phyloP scores from a whole-genome alignment of 2,329 filamentous ascomycete species.

The Venturia effusa region DNA sequence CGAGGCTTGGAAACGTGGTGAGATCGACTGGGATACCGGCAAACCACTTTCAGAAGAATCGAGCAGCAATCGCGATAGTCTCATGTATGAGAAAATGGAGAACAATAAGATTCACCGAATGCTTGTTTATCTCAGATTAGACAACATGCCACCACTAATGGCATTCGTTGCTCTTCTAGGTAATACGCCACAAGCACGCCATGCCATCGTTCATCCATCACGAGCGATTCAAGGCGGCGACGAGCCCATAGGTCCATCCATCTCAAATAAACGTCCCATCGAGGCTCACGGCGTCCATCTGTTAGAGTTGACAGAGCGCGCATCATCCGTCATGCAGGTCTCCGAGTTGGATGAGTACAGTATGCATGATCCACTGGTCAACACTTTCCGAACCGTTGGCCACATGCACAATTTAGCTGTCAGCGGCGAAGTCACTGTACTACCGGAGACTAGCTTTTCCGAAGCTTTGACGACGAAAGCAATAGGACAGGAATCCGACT shows the following conservation, averaged over 20 bases:
- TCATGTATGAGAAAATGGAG: constrained; percentile 39
- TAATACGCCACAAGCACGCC: constrained; percentile 33
- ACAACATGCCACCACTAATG: constrained; percentile 73
- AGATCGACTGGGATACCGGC: constrained; percentile 80
- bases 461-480: constrained; percentile 63
- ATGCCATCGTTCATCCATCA: constrained; percentile 28
- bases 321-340: constrained; percentile 90
- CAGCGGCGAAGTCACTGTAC: constrained; percentile 69
- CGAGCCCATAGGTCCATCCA: constrained; percentile 15
- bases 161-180: constrained; percentile 73
- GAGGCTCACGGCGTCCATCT: constrained; percentile 78
- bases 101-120: constrained; percentile 49
- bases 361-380: constrained; percentile 67
- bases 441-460: constrained; percentile 67
- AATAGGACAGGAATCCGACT: constrained; percentile 43
- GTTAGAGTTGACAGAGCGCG: constrained; percentile 79
- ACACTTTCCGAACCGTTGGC: constrained; percentile 81
- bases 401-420: constrained; percentile 74
- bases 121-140: constrained; percentile 72
- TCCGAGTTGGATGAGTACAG: constrained; percentile 64
- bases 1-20: constrained; percentile 65
- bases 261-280: constrained; percentile 38
- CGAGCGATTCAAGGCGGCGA: constrained; percentile 18
- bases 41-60: constrained; percentile 25
- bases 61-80: constrained; percentile 22